Conservation (phyloP, 164 flowering plant genomes). For the Sextonia rubra region DNA sequence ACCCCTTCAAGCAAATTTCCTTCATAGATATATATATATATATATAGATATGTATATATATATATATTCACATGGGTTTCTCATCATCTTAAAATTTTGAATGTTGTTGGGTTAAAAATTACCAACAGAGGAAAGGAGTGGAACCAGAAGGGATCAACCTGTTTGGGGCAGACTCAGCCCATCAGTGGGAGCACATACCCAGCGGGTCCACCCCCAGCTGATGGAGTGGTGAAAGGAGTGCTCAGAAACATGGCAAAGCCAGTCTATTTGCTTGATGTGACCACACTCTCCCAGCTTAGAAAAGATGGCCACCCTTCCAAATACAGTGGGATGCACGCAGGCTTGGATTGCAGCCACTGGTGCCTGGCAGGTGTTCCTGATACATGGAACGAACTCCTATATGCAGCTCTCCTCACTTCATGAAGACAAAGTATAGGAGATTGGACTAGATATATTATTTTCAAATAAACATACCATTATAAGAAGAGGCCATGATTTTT, state of each 20-base stretch:
- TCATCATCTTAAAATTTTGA: too few relatives aligned
- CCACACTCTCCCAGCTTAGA: conserved; percentile 67
- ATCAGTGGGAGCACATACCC: conserved; percentile 64
- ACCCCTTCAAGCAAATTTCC: too few relatives aligned
- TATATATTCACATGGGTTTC: too few relatives aligned
- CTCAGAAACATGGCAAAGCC: conserved; percentile 42
- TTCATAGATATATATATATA: too few relatives aligned
- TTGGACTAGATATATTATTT: too few relatives aligned
- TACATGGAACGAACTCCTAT: conserved; percentile 78
- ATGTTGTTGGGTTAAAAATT: too few relatives aligned
- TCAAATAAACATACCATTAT: too few relatives aligned
- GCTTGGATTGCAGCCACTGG: conserved; percentile 85
- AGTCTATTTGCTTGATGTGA: conserved; percentile 68
- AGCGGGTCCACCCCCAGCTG: conserved; percentile 47
- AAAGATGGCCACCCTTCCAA: conserved; percentile 78
- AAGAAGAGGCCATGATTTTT: too few relatives aligned
- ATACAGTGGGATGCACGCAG: conserved; percentile 39
- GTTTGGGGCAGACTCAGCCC: conserved; percentile 52
- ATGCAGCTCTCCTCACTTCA: conserved; percentile 47
- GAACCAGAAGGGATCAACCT: conserved; percentile 37
- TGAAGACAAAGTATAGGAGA: conserved; percentile 5
- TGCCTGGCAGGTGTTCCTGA: conserved; percentile 86
- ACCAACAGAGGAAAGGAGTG: conserved; percentile 57
- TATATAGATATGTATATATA: too few relatives aligned
- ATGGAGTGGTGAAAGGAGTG: conserved; percentile 41